Evolutionary conservation across 257 asterid species (phyloP).

Genomic region (Lavandula angustifolia): DNA sequence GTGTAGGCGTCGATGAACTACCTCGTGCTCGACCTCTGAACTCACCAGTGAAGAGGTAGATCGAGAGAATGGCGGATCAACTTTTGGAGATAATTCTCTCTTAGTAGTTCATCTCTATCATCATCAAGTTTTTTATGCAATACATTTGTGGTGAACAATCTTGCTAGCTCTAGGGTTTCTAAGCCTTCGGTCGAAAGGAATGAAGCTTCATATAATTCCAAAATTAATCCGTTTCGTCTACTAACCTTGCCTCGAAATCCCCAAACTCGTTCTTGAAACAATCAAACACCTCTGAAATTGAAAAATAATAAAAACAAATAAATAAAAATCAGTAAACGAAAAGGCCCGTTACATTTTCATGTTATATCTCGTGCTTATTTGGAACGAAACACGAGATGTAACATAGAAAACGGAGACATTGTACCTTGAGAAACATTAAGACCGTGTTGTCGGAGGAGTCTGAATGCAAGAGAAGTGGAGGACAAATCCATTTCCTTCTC

Average conservation of each 20-base stretch:
- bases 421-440: conserved; percentile 42
- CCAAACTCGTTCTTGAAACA: conserved; percentile 41
- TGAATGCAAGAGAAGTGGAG: conserved; percentile 42
- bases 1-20: conserved; percentile 40
- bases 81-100: neutral
- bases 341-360: too few species aligned
- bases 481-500: conserved; percentile 26
- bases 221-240: conserved; percentile 33
- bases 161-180: conserved; percentile 39
- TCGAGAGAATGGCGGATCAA: conserved; percentile 40
- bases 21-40: conserved; percentile 38
- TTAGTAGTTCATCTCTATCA: too few species aligned
- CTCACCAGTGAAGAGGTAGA: conserved; percentile 47
- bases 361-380: too few species aligned
- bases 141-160: conserved; percentile 30
- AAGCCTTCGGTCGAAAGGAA: conserved; percentile 41
- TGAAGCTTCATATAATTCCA: conserved; percentile 56
- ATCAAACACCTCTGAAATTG: conserved; percentile 39
- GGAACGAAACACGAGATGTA: too few species aligned
- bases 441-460: conserved; percentile 45
- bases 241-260: conserved; percentile 27
- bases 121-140: conserved; percentile 18
- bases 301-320: too few species aligned
- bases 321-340: too few species aligned
- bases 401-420: too few species aligned